Percentiles rank a stretch among this genome's conserved stretches.
These are phyloP conservation scores for Fusarium buharicum DNA, from an alignment of 2,329 filamentous ascomycete species.

Conservation along the genomic window DNA sequence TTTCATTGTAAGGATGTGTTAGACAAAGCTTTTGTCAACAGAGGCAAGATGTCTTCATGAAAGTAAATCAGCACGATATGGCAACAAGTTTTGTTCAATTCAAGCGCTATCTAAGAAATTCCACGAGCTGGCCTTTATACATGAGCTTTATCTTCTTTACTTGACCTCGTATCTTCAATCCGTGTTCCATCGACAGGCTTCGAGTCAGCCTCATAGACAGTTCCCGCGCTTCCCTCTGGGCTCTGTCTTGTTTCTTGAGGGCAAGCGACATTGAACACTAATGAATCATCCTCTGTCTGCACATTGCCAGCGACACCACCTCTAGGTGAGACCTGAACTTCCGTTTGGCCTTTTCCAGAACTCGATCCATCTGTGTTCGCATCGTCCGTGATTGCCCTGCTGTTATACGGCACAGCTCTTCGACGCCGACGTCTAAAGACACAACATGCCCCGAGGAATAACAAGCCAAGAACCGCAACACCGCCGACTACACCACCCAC, in stretches of 20 bases:
- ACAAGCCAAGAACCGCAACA: conserved; percentile 25
- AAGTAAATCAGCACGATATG: too few relatives aligned
- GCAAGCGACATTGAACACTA: not conserved
- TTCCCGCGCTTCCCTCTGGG: conserved; percentile 1
- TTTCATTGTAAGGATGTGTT: too few relatives aligned
- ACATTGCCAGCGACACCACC: not conserved
- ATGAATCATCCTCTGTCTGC: not conserved
- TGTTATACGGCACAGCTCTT: not conserved
- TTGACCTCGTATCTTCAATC: not conserved
- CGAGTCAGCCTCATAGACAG: conserved; percentile 4
- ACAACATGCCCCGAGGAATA: conserved; percentile 22
- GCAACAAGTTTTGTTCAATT: too few relatives aligned
- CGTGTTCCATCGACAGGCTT: not conserved
- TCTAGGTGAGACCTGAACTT: not conserved
- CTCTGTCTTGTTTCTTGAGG: not conserved
- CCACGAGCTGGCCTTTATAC: too few relatives aligned
- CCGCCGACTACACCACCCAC: conserved; percentile 36
- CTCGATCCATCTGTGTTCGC: not conserved
- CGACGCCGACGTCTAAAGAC: conserved; percentile 20
- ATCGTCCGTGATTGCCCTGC: not conserved
- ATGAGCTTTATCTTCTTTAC: not conserved
- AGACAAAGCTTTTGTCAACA: too few relatives aligned
- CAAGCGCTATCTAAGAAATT: too few relatives aligned
- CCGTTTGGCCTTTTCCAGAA: not conserved
- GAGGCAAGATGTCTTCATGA: too few relatives aligned